These are phyloP conservation scores for Cruciata laevipes DNA, from an alignment of 257 asterid species.

Conservation along the genomic window DNA sequence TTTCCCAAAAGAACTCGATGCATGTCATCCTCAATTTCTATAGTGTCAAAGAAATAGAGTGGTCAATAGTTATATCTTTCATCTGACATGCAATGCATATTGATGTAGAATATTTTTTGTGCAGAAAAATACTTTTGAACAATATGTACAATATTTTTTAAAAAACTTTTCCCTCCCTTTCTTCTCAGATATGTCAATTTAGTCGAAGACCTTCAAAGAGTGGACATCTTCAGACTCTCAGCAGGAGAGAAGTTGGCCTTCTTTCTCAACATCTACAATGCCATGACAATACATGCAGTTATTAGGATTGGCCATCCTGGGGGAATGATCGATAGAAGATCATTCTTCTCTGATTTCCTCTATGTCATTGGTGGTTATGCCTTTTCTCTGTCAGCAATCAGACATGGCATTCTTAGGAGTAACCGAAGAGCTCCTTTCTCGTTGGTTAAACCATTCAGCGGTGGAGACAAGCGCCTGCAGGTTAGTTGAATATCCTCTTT, in stretches of 20 bases:
- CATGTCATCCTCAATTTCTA: not conserved
- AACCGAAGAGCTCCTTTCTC: constrained; percentile 80
- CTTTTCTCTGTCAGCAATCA: constrained; percentile 58
- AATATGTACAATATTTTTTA: no score
- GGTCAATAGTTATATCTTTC: not conserved
- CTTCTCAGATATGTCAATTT: constrained; percentile 47
- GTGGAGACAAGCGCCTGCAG: constrained; percentile 73
- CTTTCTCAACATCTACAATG: constrained; percentile 81
- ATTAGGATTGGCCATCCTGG: constrained; percentile 84
- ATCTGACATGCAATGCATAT: not conserved
- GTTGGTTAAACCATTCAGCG: constrained; percentile 55
- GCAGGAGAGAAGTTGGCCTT: constrained; percentile 68
- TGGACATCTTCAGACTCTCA: constrained; percentile 43
- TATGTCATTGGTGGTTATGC: constrained; percentile 74
- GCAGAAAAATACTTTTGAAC: not conserved
- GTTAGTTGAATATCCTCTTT: constrained; percentile 24
- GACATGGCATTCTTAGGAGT: constrained; percentile 76
- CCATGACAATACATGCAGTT: constrained; percentile 87
- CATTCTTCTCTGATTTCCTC: constrained; percentile 70
- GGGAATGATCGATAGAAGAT: constrained; percentile 67
- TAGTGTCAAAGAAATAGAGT: not conserved
- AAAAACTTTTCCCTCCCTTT: not conserved
- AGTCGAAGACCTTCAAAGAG: constrained; percentile 78
- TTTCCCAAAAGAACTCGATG: not conserved
- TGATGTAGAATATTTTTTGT: not conserved